Base-by-base conservation (phyloP, 805 yeast species). In the Ogataea saltuana region DNA sequence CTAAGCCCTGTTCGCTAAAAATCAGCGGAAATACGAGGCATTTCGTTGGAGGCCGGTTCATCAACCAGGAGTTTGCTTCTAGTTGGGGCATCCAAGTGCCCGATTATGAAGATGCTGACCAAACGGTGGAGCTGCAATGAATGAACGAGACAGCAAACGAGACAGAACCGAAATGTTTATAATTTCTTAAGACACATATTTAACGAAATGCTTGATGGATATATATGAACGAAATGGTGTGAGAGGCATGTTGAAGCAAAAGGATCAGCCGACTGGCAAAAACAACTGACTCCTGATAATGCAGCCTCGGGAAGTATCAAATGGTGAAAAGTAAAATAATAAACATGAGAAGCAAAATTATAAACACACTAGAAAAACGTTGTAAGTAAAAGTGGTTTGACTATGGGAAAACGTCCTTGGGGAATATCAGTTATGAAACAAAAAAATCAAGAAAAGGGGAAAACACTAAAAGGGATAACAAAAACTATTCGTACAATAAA, bases 41-140 rank as follows among this genome's bases (percentile, higher is more conserved):
- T 61, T 93, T 78, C 62, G 73, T 90, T 27, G 99, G 99, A 1
- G 99, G 99, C 3, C 69, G 99, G 40, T 93, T 93, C 58, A 78
- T 93, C 13, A 77, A 81, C 35, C 58, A 63, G 11, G 69, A 65
- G 8, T 74, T 93, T 52, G 96, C 96, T 0, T 64, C 71, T 22
- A 81, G 82, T 60, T 88, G 84, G 70, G 85, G 76, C 1, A 81
- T 93, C 46, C 80, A 78, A 19, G 78, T 78, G 3, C 86, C 86
- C 13, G 56, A 71, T 3, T 85, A 82, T 54, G 65, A 69, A 22
- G 83, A 80, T 0, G 67, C 66, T 3, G 83, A 80, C 41, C 88
- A 85, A 56, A 73, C 77, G 7, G 70, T 74, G 39, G 68, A 70
- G 44, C 34, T 56, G 25, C 16, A 25, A 20, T 20, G n/a, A 5